Conservation (phyloP, 1,284 basidiomycete species). For the Ceratorhiza oryzae-sativae region DNA sequence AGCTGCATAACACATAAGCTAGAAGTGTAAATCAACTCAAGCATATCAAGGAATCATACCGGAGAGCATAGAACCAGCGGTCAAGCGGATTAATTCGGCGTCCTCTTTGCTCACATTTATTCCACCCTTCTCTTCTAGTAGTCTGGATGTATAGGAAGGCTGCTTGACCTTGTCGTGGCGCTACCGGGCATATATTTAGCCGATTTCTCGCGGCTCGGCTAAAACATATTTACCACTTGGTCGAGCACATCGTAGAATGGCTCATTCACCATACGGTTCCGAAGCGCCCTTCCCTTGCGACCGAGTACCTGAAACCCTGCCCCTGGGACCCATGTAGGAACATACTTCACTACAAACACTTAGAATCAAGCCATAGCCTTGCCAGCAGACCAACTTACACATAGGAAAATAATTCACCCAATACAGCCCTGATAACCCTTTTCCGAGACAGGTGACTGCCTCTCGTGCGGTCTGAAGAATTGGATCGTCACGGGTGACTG, state of each 20-base stretch:
- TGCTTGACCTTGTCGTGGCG: neutral
- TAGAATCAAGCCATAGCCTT: too few species aligned
- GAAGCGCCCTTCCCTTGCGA: neutral
- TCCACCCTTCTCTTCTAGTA: conserved; percentile 20
- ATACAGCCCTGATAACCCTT: neutral
- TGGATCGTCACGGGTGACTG: neutral
- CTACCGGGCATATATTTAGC: conserved; percentile 4
- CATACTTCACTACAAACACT: conserved; percentile 11
- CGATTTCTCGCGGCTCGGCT: too few species aligned
- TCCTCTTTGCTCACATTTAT: conserved; percentile 5
- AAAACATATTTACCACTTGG: conserved; percentile 18
- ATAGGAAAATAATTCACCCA: conserved; percentile 16
- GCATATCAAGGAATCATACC: conserved; percentile 7
- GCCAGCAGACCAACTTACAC: neutral
- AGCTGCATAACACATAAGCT: neutral
- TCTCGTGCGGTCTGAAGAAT: neutral
- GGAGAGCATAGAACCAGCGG: conserved; percentile 10
- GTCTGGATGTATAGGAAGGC: conserved; percentile 23
- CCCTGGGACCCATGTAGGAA: conserved; percentile 29
- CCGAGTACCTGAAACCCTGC: neutral
- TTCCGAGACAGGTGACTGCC: neutral
- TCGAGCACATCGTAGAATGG: conserved; percentile 1
- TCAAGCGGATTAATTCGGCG: conserved; percentile 5
- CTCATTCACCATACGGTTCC: neutral
- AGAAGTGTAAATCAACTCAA: too few species aligned